Base-by-base conservation (phyloP, 805 yeast genomes). In the Saccharomyces kudriavzevii region DNA sequence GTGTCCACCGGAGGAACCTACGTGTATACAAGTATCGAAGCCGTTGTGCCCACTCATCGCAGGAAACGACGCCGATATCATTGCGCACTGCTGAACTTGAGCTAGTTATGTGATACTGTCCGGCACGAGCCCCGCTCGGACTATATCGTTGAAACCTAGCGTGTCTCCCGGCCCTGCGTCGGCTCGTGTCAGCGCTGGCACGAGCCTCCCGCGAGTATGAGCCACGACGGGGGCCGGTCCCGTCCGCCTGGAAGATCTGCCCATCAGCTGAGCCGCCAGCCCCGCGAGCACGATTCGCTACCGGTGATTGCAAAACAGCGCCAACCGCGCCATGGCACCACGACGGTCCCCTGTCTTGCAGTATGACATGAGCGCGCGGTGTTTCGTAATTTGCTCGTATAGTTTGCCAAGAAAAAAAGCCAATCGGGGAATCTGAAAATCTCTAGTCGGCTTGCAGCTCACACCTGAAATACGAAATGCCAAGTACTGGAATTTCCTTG, bases 391-490 rank as follows among this genome's bases (percentile, higher is more conserved):
- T 47, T 29, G 28, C 29, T 47, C 43, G 28, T 43, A 35, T 47
- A 35, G 28, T 48, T 55, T 56, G 58, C 58, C 58, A 56, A 56
- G 58, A 56, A 47, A 54, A 45, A 54, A 49, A 17, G 22, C 43
- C 24, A 35, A 35, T 35, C 43, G 43, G 43, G 11, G 24, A 35
- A 35, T 35, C 24, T 35, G 22, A 35, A 35, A 35, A 35, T 20
- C 24, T 22, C 24, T 17, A n/a, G 10, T 35, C 24, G 22, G 43
- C 22, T 35, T 35, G 43, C 43, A 35, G 22, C 22, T 20, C 43
- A 11, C 43, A 35, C 43, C 20, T 17, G 4, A 17, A 35, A 5
- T 17, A 20, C 43, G 22, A 35, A 35, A 35, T 35, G 43, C 43
- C 43, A 35, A 35, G 43, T 35, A 20, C 22, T 24, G 24, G 24